phyloP scores from a whole-genome alignment of 768 basidiomycete genomes.

The Pisolithus albus region DNA sequence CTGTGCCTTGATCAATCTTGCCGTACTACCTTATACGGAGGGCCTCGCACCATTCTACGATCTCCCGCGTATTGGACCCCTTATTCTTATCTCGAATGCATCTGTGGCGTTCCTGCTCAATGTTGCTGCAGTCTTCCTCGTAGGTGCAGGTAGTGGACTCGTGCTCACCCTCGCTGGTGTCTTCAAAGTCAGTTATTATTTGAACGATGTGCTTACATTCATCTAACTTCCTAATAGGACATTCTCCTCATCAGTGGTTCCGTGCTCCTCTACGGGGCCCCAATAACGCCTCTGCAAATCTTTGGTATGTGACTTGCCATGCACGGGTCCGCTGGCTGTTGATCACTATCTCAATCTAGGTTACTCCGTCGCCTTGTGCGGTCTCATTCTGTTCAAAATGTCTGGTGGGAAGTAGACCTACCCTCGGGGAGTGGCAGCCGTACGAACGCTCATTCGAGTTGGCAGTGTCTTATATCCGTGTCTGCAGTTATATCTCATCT shows the following conservation, averaged over 20 bases:
- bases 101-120: constrained; percentile 83
- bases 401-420: constrained; percentile 48
- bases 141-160: constrained; percentile 80
- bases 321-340: constrained; percentile 1
- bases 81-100: constrained; percentile 78
- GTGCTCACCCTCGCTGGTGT: constrained; percentile 92
- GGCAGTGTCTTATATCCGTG: too few relatives aligned
- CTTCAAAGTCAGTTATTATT: constrained; percentile 56
- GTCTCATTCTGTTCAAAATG: constrained; percentile 82
- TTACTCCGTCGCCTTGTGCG: constrained; percentile 81
- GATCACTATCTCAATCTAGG: constrained; percentile 35
- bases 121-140: constrained; percentile 90
- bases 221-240: constrained; percentile 41
- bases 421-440: background rate
- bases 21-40: constrained; percentile 87
- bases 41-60: constrained; percentile 82
- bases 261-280: constrained; percentile 76
- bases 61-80: constrained; percentile 55
- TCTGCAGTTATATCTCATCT: too few relatives aligned
- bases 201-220: background rate
- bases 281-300: constrained; percentile 77
- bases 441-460: constrained; percentile 1
- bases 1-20: constrained; percentile 83
- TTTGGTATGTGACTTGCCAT: constrained; percentile 44
- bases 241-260: constrained; percentile 91